Base-by-base conservation (phyloP, 192 early-diverging fungal genomes). In the Gaertneriomyces semiglobifer region DNA sequence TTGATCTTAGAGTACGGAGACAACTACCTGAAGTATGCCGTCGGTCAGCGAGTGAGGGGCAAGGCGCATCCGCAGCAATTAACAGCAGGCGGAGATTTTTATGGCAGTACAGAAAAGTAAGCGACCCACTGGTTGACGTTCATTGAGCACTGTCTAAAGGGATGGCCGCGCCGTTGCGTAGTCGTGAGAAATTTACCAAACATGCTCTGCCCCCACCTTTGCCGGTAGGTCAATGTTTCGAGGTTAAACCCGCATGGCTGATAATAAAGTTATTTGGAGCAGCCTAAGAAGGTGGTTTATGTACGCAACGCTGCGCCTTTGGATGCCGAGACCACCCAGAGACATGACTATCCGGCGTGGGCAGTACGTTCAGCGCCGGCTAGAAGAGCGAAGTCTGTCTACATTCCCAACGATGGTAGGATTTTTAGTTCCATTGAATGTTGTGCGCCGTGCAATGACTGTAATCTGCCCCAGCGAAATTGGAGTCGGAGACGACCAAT, bases 51-150 rank as follows among this genome's bases (percentile, higher is more conserved):
- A 10, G 55, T 66, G 12, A 20, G 72, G 16, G 79, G 76, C 9
- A 75, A 72, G 39, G 70, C 79, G 4, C 59, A 72, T 44, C 66
- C 64, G 25, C 79, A 81, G 55, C 72, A 81, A 59, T 58, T 81
- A 0, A 63, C 73, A 45, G 69, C 72, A 8, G 79, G 76, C 3
- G 79, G 79, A 10, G 76, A 80, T 25, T 81, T 81, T 53, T 52
- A 33, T 20, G 76, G 68, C 7, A 39, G 44, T 14, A 81, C 79
- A 39, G 79, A 81, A 68, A 81, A 72, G 79, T 81, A 70, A 53
- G 58, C 62, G 19, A n/a, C 18, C 55, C 7, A 55, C 42, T 44
- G 60, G 25, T 65, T 33, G n/a, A 50, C 56, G 39, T 9, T n/a
- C 44, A 63, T 14, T 54, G 3, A 16, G n/a, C 3, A 14, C 48